Evolutionary conservation across 768 basidiomycete genomes (phyloP).

Genomic region (Russula emetica): DNA sequence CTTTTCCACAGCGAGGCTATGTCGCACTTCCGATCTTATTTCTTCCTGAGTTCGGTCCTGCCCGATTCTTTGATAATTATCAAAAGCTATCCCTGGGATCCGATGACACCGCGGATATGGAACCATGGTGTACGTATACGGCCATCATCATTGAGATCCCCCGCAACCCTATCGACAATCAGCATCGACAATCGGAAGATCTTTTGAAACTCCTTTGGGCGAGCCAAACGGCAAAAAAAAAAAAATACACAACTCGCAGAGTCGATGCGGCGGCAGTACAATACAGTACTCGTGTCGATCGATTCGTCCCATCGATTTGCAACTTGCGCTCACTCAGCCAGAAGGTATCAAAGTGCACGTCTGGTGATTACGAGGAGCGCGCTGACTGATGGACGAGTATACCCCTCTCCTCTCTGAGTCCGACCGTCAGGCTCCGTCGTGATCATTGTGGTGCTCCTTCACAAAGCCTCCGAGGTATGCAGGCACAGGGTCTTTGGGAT

Average conservation of each 20-base stretch:
- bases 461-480: neutral
- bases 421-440: neutral
- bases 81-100: neutral
- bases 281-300: neutral
- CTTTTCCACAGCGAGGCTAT: neutral
- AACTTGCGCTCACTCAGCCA: too few species aligned
- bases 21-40: neutral
- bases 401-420: neutral
- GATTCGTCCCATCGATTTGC: neutral
- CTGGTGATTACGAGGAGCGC: neutral
- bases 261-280: neutral
- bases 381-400: neutral
- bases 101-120: neutral
- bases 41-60: neutral
- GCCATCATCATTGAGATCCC: neutral
- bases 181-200: neutral
- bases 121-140: neutral
- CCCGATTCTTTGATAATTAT: neutral
- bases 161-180: neutral
- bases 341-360: neutral
- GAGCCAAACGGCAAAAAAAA: neutral
- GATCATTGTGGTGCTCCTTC: neutral
- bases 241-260: neutral
- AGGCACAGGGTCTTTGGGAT: neutral
- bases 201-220: neutral